Evolutionary conservation across 345 rosid species (phyloP), one percentile per base, ranked within the genome.

Genomic region (Draba incana): DNA sequence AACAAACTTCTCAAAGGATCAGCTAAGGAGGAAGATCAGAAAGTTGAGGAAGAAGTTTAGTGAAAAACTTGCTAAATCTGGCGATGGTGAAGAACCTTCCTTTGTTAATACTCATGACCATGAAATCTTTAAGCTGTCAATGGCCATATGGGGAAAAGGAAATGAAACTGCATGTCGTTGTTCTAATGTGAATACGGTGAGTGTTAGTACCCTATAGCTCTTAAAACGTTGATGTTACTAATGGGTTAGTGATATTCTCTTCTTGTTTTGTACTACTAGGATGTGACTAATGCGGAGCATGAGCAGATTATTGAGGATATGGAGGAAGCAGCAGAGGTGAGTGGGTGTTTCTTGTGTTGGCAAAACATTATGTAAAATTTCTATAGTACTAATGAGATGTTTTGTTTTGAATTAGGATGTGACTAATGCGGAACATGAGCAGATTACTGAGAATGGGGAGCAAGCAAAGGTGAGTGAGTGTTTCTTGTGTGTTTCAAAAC

Each of bases 21-120:
- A 66, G 72, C 56, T 74, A 31, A 13, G 6, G 2, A 10, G 35
- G 15, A 74, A 74, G 50, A 48, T 66, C 23, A 37, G 47, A 16
- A 16, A 6, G 8, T 16, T 71, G 64, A 56, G 47, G 4, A 55
- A 43, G 56, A 71, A 30, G 13, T 71, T 63, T 27, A 13, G 9
- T 2, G 2, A 7, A 14, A 70, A 61, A 28, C 15, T 16, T 27
- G 12, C 5, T 11, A 62, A 10, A 30, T 27, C 14, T 59, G 12
- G 39, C 41, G 13, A 31, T 37, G 35, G 57, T 15, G 14, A 71
- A 55, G 51, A 5, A 12, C 43, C 4, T 10, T 15, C 41, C 7
- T 71, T 71, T 56, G 6, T 45, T 35, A 25, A 3, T 5, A 15
- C 52, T 3, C 39, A 71, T 13, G 76, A 71, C 43, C 28, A 38